Conservation (phyloP, 345 rosid genomes). For the Euclidium syriacum region DNA sequence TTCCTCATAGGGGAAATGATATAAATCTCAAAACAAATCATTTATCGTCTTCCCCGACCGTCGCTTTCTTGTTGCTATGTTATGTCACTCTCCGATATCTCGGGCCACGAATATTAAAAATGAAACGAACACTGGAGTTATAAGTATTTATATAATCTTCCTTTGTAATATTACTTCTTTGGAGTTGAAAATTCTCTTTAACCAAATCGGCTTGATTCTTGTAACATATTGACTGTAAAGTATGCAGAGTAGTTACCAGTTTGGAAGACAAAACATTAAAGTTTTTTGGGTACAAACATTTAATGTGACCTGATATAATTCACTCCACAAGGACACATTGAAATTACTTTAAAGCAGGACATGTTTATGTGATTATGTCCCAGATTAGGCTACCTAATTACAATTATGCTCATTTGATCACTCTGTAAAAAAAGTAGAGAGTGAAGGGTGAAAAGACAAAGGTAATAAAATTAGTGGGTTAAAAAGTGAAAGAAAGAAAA, state of each 20-base stretch:
- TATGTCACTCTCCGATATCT: slow-evolving; percentile 20
- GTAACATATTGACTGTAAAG: slow-evolving; percentile 15
- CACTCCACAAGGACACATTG: slow-evolving; percentile 16
- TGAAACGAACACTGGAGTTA: background rate
- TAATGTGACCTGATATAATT: slow-evolving; percentile 17
- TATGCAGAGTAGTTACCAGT: slow-evolving; percentile 25
- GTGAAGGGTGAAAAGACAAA: slow-evolving; percentile 6
- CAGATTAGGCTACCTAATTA: slow-evolving; percentile 11
- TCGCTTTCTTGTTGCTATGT: slow-evolving; percentile 26
- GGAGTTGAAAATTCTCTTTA: slow-evolving; percentile 12
- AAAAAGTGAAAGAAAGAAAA: background rate
- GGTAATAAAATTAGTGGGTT: background rate
- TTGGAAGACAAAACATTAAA: slow-evolving; percentile 19
- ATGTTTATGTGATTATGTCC: background rate
- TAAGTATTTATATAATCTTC: background rate
- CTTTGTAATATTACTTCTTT: slow-evolving; percentile 6
- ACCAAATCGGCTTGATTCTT: slow-evolving; percentile 27
- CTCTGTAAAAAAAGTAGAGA: background rate
- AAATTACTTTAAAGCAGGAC: background rate
- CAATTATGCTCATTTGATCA: background rate
- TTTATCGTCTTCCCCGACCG: slow-evolving; percentile 3
- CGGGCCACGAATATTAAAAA: slow-evolving; percentile 5
- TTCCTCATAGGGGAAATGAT: background rate
- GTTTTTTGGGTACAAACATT: slow-evolving; percentile 16
- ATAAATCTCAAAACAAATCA: background rate